Evolutionary conservation across 2,329 filamentous ascomycete species (phyloP).

Genomic region (Penicillium nordicum): DNA sequence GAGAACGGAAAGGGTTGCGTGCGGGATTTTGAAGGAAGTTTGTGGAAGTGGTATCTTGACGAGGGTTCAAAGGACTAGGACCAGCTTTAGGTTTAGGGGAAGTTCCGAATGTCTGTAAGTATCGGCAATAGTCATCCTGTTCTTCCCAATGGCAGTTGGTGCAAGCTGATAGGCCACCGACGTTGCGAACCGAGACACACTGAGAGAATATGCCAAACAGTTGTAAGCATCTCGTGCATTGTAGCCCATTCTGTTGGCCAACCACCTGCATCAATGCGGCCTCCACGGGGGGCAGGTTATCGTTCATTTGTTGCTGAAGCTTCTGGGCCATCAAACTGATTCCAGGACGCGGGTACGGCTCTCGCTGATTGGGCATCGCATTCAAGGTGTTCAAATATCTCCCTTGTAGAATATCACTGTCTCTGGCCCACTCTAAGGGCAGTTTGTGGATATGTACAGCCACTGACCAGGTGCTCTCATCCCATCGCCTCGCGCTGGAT

Average conservation of each 20-base stretch:
- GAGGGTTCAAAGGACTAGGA: not conserved
- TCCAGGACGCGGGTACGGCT: not conserved
- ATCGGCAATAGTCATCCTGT: not conserved
- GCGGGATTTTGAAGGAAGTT: no score
- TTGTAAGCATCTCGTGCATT: not conserved
- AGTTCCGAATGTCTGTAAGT: not conserved
- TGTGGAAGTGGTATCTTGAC: no score
- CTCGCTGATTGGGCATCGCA: not conserved
- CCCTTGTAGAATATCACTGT: not conserved
- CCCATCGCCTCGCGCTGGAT: not conserved
- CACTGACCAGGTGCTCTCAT: no score
- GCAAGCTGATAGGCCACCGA: not conserved
- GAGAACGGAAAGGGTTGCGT: no score
- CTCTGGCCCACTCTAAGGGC: no score
- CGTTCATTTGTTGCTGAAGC: not conserved
- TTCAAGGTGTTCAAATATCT: not conserved
- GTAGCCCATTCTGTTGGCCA: not conserved
- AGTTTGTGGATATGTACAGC: not conserved
- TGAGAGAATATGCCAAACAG: not conserved
- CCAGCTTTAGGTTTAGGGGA: not conserved
- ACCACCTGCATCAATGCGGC: not conserved
- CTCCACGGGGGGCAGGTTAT: not conserved
- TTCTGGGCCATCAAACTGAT: not conserved
- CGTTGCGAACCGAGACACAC: not conserved
- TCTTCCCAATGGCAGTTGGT: not conserved